A percentile compares a stretch with the other conserved stretches of the same genome.
Conservation (phyloP, 75 land plant species). For the Selaginella tamariscina region DNA sequence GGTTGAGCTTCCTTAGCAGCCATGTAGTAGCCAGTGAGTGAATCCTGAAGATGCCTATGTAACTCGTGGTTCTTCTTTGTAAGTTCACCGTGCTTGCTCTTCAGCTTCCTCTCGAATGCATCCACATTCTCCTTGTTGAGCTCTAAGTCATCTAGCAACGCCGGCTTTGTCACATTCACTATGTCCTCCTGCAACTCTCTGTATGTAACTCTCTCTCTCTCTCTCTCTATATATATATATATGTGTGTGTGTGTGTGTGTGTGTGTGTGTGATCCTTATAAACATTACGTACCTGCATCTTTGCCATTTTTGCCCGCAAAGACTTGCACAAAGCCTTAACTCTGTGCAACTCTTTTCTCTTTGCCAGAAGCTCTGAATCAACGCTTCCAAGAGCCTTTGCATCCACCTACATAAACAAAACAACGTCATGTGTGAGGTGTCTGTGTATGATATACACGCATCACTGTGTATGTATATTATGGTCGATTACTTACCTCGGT, state of each 20-base stretch:
- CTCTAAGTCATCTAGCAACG: not conserved
- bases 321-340: not conserved
- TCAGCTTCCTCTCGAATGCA: not conserved
- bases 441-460: too few species aligned
- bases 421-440: not conserved
- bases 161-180: not conserved
- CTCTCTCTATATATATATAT: too few species aligned
- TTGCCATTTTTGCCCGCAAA: not conserved
- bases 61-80: not conserved
- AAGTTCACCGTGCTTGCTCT: not conserved
- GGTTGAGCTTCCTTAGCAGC: not conserved
- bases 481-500: too few species aligned
- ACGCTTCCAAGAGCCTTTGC: not conserved
- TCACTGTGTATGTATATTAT: too few species aligned
- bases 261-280: too few species aligned
- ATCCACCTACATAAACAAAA: not conserved
- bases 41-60: not conserved
- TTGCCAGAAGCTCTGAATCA: not conserved
- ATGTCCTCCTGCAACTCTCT: not conserved
- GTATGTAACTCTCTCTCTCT: too few species aligned
- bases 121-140: not conserved
- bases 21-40: not conserved
- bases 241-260: too few species aligned
- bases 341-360: not conserved
- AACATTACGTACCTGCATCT: not conserved